These are phyloP conservation scores for Gillenia trifoliata DNA, from an alignment of 306 rosid genomes.

Conservation along the genomic window DNA sequence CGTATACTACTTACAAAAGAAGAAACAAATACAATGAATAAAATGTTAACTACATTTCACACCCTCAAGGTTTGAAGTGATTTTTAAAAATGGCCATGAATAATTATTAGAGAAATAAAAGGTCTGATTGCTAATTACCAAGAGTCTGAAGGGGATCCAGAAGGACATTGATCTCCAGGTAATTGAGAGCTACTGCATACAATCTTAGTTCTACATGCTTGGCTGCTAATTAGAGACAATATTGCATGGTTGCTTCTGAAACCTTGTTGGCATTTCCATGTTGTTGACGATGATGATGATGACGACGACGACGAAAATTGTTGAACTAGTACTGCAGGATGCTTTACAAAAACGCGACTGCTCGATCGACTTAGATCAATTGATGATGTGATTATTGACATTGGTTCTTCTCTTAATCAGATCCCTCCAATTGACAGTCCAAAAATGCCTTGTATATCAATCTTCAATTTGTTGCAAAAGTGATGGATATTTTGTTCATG, in stretches of 20 bases:
- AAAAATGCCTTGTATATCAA: not conserved
- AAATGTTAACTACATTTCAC: too few relatives aligned
- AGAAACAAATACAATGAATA: not conserved
- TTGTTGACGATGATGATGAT: not conserved
- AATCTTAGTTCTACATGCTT: not conserved
- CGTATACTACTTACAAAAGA: too few relatives aligned
- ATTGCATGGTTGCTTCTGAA: slow-evolving; percentile 1
- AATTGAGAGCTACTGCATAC: slow-evolving; percentile 8
- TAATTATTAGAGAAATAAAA: not conserved
- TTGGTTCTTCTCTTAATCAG: not conserved
- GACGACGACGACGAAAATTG: too few relatives aligned
- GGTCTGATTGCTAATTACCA: slow-evolving; percentile 1
- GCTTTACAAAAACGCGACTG: not conserved
- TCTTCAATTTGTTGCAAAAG: too few relatives aligned
- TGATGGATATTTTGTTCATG: not conserved
- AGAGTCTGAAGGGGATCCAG: too few relatives aligned
- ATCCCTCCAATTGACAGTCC: not conserved
- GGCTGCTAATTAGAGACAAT: slow-evolving; percentile 5
- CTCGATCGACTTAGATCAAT: not conserved
- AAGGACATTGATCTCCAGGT: not conserved
- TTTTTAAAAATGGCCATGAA: too few relatives aligned
- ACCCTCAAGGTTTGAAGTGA: too few relatives aligned
- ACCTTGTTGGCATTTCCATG: not conserved
- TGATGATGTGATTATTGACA: not conserved
- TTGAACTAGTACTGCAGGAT: not conserved